These are phyloP conservation scores for Neurospora sp. DNA, from an alignment of 495 filamentous ascomycete genomes.

Conservation along the genomic window DNA sequence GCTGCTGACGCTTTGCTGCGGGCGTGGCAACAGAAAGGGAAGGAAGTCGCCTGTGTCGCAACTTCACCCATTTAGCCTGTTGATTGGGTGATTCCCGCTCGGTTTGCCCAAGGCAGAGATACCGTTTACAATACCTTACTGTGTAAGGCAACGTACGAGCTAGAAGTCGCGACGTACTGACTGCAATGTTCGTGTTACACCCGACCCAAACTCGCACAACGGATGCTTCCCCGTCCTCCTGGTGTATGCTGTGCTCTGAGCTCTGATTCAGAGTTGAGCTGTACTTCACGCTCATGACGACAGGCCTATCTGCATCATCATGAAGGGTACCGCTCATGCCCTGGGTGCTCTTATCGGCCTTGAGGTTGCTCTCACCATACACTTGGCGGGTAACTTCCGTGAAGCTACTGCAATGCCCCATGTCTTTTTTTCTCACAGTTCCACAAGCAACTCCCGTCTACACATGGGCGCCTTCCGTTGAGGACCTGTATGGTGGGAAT, in stretches of 20 bases:
- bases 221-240: background rate
- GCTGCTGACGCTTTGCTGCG: background rate
- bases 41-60: background rate
- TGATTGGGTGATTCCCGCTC: background rate
- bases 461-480: background rate
- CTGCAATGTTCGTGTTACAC: background rate
- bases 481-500: background rate
- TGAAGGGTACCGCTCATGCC: background rate
- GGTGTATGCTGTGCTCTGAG: background rate
- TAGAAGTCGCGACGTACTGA: background rate
- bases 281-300: background rate
- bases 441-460: background rate
- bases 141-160: background rate
- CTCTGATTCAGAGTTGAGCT: background rate
- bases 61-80: background rate
- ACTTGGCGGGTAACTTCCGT: background rate
- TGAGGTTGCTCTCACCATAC: background rate
- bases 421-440: background rate
- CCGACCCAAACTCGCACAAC: slow-evolving; percentile 1
- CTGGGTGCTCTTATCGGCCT: background rate
- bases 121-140: background rate
- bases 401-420: background rate
- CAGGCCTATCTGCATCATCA: background rate
- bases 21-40: background rate
- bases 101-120: background rate